phyloP scores from a whole-genome alignment of 2,329 filamentous ascomycete species.

The Verticillium klebahnii region DNA sequence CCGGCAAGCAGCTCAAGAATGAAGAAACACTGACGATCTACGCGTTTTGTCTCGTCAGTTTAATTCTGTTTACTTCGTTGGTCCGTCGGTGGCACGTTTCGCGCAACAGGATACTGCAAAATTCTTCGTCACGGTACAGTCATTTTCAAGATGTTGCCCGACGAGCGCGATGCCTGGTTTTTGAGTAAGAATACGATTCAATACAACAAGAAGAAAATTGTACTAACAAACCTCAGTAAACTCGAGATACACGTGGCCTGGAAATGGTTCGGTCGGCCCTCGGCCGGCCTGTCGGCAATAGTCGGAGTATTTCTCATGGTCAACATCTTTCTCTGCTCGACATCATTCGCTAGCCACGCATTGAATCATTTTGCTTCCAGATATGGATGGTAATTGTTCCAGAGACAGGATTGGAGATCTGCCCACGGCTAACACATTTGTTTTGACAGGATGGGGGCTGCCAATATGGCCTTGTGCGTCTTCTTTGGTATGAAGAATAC shows the following conservation, averaged over 20 bases:
- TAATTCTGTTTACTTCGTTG: neutral
- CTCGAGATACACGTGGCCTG: neutral
- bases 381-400: conserved; percentile 15
- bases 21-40: conserved; percentile 6
- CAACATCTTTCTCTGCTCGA: neutral
- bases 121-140: neutral
- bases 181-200: neutral
- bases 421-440: conserved; percentile 1
- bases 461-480: conserved; percentile 33
- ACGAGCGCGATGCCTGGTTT: neutral
- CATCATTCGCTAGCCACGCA: neutral
- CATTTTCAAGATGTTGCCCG: no score
- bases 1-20: conserved; percentile 3
- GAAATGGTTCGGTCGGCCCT: conserved; percentile 2
- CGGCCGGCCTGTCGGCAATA: neutral
- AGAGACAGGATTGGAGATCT: no score
- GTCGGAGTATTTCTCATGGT: neutral
- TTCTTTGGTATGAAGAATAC: conserved; percentile 45
- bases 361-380: conserved; percentile 14
- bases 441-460: conserved; percentile 35
- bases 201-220: neutral
- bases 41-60: conserved; percentile 1
- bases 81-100: no score
- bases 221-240: no score
- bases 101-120: no score